Base-by-base conservation (phyloP, 805 yeast species). In the Barnettozyma wickerhamii region DNA sequence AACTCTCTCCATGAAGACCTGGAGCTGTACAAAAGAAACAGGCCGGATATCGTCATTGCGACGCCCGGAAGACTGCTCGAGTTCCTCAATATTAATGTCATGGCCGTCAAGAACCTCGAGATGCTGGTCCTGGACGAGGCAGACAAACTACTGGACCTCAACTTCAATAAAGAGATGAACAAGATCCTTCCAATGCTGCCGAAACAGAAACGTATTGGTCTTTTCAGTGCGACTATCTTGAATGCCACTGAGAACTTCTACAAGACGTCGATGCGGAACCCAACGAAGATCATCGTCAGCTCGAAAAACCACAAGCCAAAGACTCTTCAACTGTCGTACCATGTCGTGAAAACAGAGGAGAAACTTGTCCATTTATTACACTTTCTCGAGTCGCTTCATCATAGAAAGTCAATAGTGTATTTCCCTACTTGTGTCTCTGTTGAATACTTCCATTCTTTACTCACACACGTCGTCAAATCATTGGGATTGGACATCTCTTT, bases 31-130 rank as follows among this genome's bases (percentile, higher is more conserved):
- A 51, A 74, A 15, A 64, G 65, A 7, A 53, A 62, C 1, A 68
- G 66, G 45, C 91, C 96, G 1, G 90, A 85, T 30, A 77, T 93
- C 20, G 49, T 93, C 14, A 77, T 93, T 10, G 96, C 95, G 0
- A 93, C 98, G 0, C 98, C 98, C 0, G 99, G 99, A 5, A 73
- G 98, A 52, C 56, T 86, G 19, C 60, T 81, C 13, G 97, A 93
- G 46, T 80, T 93, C 52, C 56, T 90, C 17, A 64, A 75, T 10
- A 49, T 57, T 7, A 63, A 68, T 19, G 83, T n/a, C n/a, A n/a
- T 89, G 4, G 76, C 75, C 47, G 72, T 88, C 0, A 64, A 66
- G 5, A 71, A 83, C 4, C 72, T 89, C 37, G 95, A 87, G 49
- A 74, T 84, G 29, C 71, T 86, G 10, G 80, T 93, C 5, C 60